Evolutionary conservation across 2,329 filamentous ascomycete genomes (phyloP).

Genomic region (Scedosporium dehoogii): DNA sequence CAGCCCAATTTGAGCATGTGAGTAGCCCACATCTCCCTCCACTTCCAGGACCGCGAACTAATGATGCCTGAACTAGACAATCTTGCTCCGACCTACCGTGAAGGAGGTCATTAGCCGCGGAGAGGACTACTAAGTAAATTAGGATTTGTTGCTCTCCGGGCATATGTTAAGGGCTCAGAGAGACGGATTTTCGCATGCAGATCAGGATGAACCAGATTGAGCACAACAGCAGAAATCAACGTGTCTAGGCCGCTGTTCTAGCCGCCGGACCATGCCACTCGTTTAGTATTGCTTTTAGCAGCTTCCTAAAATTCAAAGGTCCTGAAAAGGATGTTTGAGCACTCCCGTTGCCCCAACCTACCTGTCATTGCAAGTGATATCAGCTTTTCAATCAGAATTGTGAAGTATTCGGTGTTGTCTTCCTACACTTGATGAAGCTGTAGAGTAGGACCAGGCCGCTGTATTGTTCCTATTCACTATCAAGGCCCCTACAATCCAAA

Average conservation of each 20-base stretch:
- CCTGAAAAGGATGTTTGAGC: not conserved
- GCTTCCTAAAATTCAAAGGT: not conserved
- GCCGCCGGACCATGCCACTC: not conserved
- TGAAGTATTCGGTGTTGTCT: no score
- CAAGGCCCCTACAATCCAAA: no score
- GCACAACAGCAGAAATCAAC: not conserved
- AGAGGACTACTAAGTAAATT: slow-evolving; percentile 60
- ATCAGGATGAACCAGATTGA: no score
- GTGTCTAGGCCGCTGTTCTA: not conserved
- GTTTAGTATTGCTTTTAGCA: not conserved
- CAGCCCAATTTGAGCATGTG: slow-evolving; percentile 90
- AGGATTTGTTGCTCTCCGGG: not conserved
- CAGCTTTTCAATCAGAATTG: no score
- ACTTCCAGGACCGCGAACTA: slow-evolving; percentile 2
- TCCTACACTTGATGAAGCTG: no score
- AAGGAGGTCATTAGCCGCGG: slow-evolving; percentile 84
- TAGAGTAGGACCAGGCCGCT: no score
- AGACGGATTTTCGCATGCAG: not conserved
- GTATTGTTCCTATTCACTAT: no score
- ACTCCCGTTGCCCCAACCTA: not conserved
- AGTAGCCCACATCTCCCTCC: slow-evolving; percentile 21
- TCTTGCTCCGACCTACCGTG: slow-evolving; percentile 66
- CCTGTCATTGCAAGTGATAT: not conserved
- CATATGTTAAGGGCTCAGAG: not conserved
- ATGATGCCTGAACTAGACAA: slow-evolving; percentile 42